These are phyloP conservation scores for Paxillus rubicundulus DNA, from an alignment of 768 basidiomycete species.

Conservation along the genomic window DNA sequence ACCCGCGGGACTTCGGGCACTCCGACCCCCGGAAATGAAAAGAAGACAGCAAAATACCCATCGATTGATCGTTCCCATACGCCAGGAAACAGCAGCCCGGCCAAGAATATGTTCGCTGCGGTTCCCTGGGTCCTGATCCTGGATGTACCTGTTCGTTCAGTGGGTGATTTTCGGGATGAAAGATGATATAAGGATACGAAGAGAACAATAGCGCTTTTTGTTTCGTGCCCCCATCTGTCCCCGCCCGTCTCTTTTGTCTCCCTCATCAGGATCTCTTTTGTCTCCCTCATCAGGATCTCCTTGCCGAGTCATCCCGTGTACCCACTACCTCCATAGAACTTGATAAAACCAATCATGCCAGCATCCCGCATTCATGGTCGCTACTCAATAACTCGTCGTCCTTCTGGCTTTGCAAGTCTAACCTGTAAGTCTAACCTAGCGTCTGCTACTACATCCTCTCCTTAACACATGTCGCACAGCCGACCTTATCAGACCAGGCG, in stretches of 20 bases:
- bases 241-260: constrained; percentile 19
- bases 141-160: neutral
- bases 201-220: constrained; percentile 27
- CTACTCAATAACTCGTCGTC: constrained; percentile 39
- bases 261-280: constrained; percentile 14
- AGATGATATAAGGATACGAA: constrained; percentile 23
- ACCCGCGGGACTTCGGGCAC: constrained; percentile 11
- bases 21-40: neutral
- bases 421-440: constrained; percentile 7
- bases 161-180: constrained; percentile 1
- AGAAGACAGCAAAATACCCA: neutral
- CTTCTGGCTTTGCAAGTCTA: constrained; percentile 36
- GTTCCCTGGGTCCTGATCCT: constrained; percentile 11
- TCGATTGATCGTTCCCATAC: neutral
- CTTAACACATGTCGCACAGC: constrained; percentile 27
- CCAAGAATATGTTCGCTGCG: neutral
- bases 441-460: neutral
- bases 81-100: neutral
- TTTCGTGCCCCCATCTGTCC: constrained; percentile 5
- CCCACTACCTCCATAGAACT: too few species aligned
- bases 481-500: constrained; percentile 48
- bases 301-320: constrained; percentile 3
- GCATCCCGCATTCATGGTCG: constrained; percentile 17
- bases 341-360: constrained; percentile 8
- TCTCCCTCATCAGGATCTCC: constrained; percentile 18